A percentile compares a stretch with the other conserved stretches of the same genome.
Evolutionary conservation across 345 rosid genomes (phyloP).

Genomic region (Bruguiera parviflora): DNA sequence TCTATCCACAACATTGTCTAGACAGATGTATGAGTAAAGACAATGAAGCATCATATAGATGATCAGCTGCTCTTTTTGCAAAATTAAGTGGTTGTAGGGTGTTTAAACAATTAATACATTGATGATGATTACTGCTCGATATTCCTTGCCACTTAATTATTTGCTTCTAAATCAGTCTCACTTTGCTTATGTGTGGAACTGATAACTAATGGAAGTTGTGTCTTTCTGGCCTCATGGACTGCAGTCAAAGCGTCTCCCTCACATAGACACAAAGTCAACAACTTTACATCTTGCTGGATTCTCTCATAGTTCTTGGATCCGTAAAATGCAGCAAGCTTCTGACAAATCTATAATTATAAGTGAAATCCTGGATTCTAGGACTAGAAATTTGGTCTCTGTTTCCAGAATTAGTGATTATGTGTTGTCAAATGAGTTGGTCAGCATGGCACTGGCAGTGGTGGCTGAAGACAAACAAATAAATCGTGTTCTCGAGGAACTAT

Average conservation of each 20-base stretch:
- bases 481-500: constrained; percentile 85
- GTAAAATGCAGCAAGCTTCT: constrained; percentile 92
- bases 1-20: too few species aligned
- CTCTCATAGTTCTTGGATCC: constrained; percentile 86
- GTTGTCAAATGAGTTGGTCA: constrained; percentile 80
- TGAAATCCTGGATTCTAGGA: constrained; percentile 92
- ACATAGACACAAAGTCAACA: constrained; percentile 48
- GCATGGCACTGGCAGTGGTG: constrained; percentile 97
- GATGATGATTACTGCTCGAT: too few species aligned
- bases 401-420: constrained; percentile 93
- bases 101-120: too few species aligned
- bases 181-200: too few species aligned
- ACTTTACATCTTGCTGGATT: constrained; percentile 50
- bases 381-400: constrained; percentile 86
- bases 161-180: too few species aligned
- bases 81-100: too few species aligned
- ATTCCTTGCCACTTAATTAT: too few species aligned
- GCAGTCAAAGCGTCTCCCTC: constrained; percentile 87
- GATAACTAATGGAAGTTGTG: constrained; percentile 3
- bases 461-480: constrained; percentile 94
- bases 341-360: constrained; percentile 79
- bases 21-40: too few species aligned
- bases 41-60: too few species aligned
- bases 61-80: too few species aligned
- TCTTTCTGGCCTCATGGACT: constrained; percentile 7